Base-by-base conservation (phyloP, 257 asterid species). In the Handroanthus guayacan region DNA sequence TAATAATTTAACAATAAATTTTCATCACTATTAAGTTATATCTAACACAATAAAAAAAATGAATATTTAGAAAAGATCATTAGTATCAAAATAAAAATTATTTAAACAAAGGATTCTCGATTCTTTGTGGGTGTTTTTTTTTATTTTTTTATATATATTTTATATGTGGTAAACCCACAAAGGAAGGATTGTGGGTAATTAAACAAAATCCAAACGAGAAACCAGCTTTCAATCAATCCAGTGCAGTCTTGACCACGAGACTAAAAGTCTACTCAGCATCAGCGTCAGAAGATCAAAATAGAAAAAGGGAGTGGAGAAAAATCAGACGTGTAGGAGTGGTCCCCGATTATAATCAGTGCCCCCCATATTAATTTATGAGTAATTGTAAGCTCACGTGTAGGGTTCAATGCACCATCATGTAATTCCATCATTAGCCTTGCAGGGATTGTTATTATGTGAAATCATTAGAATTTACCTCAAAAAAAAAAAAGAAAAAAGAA, bases 351-450 rank as follows among this genome's bases (percentile, higher is more conserved):
- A 63, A 67, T 60, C 61, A 72, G 84, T 76, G 75, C 65, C 67
- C 61, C 38, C 16, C 73, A 48, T 70, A 69, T 58, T 45, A 68
- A 71, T 31, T 80, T 60, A 75, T 41, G 64, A 78, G 72, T 72
- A 71, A 74, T 67, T 60, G 78, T 67, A 84, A 84, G 83, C 85
- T 87, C 97, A 92, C 97, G 91, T 90, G 96, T 81, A 84, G 92
- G 90, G 91, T 85, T 85, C 84, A 87, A 84, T 78, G 87, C 88
- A 88, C 84, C 83, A 84, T 75, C 80, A 88, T 90, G 89, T 75
- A 87, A 83, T 86, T 81, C 86, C 97, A 92, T 90, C 96, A 91
- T 93, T 88, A 87, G 84, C 84, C 78, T 83, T 89, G 92, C 96
- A 91, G 94, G 88, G 83, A 82, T 83, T 84, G 92, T 66, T 79